Base-by-base conservation (phyloP, 129 eudicot genomes). In the Gnaphalium uliginosum region DNA sequence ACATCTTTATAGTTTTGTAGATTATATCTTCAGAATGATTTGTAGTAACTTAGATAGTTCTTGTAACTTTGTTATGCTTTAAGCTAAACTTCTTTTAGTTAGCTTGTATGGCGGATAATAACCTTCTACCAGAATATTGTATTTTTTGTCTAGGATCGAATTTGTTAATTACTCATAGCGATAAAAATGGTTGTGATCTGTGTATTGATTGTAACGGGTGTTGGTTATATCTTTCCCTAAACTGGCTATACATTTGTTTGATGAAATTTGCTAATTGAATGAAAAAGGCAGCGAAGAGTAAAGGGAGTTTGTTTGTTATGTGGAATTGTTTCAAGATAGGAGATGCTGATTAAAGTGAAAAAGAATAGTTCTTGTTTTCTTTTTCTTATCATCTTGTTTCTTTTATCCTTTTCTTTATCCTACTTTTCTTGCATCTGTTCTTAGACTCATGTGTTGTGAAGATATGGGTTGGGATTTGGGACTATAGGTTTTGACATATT, bases 351-450 rank as follows among this genome's bases (percentile, higher is more conserved):
- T 66, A n/a, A 56, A 77, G 75, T 24, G 37, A 68, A 59, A 63
- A 77, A 35, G 81, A 68, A 67, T 37, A 67, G 19, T 56, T 67
- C 74, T 35, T 24, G 27, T 67, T 67, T 11, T 59, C 43, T n/a
- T 39, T 56, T 43, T n/a, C 46, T 41, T n/a, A 59, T 58, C 53
- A 3, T 43, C 24, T 21, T 43, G 21, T 72, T 54, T 22, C 46
- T 19, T 74, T 23, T 0, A 17, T 25, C 21, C 26, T 57, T 63
- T 32, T 65, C 41, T 19, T 62, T 27, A 6, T 46, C 48, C 62
- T 27, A 75, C 79, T 29, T 75, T 74, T 75, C 32, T 75, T 75
- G 79, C 50, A 41, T 64, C 17, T 29, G 33, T 46, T 30, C 14
- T 11, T 46, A 29, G 64, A 50, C 64, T 57, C 60, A n/a, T 59